Conservation (phyloP, 306 rosid genomes). For the Cyclanthera cordifolia region DNA sequence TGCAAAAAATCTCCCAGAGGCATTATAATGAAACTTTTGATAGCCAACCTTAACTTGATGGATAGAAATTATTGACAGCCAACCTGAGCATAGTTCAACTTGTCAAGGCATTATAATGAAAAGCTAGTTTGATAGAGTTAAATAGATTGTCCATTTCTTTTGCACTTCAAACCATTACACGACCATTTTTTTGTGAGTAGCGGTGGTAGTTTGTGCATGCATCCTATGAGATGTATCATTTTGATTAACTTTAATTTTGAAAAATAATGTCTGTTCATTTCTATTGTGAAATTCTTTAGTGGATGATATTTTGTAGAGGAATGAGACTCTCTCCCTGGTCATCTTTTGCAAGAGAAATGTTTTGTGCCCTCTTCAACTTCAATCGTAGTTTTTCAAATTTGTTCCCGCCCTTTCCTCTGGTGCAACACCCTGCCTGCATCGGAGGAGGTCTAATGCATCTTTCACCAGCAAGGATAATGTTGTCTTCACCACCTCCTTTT, state of each 20-base stretch:
- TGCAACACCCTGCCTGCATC: too few relatives aligned
- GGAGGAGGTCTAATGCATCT: too few relatives aligned
- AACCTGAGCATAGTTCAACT: neutral
- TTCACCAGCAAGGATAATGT: too few relatives aligned
- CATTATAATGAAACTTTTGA: too few relatives aligned
- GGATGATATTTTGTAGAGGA: neutral
- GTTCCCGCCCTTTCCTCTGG: too few relatives aligned
- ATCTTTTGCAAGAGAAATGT: conserved; percentile 1
- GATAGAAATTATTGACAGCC: neutral
- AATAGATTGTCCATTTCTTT: neutral
- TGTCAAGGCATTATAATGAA: neutral
- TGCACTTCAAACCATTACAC: neutral
- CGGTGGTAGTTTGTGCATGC: neutral
- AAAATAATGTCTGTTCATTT: neutral
- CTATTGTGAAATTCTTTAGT: neutral
- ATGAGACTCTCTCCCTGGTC: neutral
- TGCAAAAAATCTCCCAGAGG: neutral
- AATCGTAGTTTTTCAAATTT: too few relatives aligned
- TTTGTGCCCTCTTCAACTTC: too few relatives aligned
- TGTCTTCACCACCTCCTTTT: too few relatives aligned
- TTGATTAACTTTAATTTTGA: neutral
- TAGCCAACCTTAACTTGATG: too few relatives aligned
- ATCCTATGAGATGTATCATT: neutral
- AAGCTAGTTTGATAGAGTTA: neutral
- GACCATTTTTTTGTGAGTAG: neutral